Base-by-base conservation (phyloP, 2,329 filamentous ascomycete genomes). In the Diaporthe longicolla region DNA sequence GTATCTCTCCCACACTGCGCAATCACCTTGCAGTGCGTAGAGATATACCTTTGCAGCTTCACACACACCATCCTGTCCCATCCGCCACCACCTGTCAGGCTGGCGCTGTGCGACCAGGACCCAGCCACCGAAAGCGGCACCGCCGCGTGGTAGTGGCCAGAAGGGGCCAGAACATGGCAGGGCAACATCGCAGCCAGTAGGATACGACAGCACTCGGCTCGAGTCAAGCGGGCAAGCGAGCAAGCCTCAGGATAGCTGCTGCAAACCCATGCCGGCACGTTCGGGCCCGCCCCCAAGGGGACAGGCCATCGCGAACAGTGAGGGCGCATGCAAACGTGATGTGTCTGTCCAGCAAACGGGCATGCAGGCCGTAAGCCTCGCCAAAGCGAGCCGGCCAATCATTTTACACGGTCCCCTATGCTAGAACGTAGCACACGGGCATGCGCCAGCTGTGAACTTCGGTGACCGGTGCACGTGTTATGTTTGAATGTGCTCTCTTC, bases 351-450 rank as follows among this genome's bases (percentile, higher is more conserved):
- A 50, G 58, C 21, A 50, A 37, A 71, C 43, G 37, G 40, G 50
- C 29, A 29, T 59, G 45, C 55, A 59, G 40, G 57, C 35, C 26
- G 57, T 58, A 63, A 71, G 70, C 70, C 57, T 71, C 24, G 19
- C 45, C 37, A n/a, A 21, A 43, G 40, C 45, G 48, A 61, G 54
- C 45, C 19, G n/a, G 57, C 70, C 70, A 71, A 71, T 71, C 70
- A 63, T 43, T 61, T 55, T 45, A 43, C 63, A 68, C 48, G 48
- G 45, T 68, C 58, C 35, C 9, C 32, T n/a, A 19, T 55, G 48
- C 45, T 48, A 29, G 24, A 63, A 54, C 43, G 52, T 66, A 66
- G 24, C 43, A 37, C 29, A 21, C 61, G 61, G 61, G 45, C 61
- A 52, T 26, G 29, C 58, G 61, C 19, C n/a, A 19, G 8, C 45